These are phyloP conservation scores for Sporothrix variecibatus DNA, from an alignment of 2,329 filamentous ascomycete genomes.

Conservation along the genomic window DNA sequence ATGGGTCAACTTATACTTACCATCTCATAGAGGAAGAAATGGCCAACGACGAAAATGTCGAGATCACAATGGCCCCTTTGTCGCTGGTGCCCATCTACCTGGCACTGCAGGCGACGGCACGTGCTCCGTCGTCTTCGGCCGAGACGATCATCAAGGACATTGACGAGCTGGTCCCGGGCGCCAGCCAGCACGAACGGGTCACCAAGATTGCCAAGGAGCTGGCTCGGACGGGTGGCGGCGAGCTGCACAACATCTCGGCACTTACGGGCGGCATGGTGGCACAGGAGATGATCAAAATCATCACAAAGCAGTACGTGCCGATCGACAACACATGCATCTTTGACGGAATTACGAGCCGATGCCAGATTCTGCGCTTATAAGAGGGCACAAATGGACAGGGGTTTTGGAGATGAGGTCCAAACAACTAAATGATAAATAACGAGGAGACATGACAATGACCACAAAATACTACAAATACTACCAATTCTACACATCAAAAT, in stretches of 20 bases:
- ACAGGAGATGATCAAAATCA: constrained; percentile 94
- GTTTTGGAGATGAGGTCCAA: not conserved
- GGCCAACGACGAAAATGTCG: constrained; percentile 55
- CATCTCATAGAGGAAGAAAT: constrained; percentile 52
- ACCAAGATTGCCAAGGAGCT: constrained; percentile 64
- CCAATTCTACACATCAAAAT: not conserved
- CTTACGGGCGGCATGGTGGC: constrained; percentile 88
- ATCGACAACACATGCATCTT: constrained; percentile 72
- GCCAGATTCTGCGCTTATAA: constrained; percentile 58
- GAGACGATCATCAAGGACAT: constrained; percentile 57
- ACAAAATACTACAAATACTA: not conserved
- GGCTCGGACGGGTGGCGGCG: constrained; percentile 75
- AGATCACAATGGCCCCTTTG: constrained; percentile 50
- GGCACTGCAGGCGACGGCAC: constrained; percentile 58
- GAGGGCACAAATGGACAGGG: not conserved
- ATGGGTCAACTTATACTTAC: constrained; percentile 32
- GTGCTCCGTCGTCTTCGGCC: constrained; percentile 47
- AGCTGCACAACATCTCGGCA: constrained; percentile 90
- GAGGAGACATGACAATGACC: constrained; percentile 3
- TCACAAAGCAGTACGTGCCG: constrained; percentile 71
- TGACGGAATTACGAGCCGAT: constrained; percentile 66
- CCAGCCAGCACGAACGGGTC: constrained; percentile 51
- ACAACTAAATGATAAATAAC: not conserved
- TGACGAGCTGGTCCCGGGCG: constrained; percentile 48
- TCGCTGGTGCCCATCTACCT: constrained; percentile 72